Conservation (phyloP, 2,329 filamentous ascomycete species). For the Fusarium transvaalense region DNA sequence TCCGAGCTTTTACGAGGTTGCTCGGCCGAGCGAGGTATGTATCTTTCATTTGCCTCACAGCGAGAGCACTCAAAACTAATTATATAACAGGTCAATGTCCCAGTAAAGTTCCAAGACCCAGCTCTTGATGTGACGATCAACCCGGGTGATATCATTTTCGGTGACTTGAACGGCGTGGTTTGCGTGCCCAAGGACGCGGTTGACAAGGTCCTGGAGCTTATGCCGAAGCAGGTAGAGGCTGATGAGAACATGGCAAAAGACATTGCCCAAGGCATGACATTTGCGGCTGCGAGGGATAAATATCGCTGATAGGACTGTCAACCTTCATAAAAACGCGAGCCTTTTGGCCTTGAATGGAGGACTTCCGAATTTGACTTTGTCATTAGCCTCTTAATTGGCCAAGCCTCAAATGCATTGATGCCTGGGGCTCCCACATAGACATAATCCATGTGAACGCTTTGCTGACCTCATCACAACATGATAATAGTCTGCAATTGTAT, state of each 20-base stretch:
- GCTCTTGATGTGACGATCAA: background rate
- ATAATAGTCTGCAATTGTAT: no score
- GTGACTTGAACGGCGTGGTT: conserved; percentile 22
- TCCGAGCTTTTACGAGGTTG: conserved; percentile 10
- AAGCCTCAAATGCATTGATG: no score
- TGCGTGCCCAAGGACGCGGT: conserved; percentile 18
- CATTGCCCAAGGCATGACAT: conserved; percentile 1
- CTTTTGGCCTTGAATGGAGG: no score
- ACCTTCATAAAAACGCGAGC: no score
- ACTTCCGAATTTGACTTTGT: no score
- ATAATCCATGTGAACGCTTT: no score
- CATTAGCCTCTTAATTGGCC: no score
- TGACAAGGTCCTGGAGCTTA: conserved; percentile 9
- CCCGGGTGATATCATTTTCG: conserved; percentile 17
- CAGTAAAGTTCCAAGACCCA: conserved; percentile 22
- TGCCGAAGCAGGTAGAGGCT: conserved; percentile 14
- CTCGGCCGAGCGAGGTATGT: conserved; percentile 10
- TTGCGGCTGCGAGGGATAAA: background rate
- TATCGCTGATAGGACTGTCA: background rate
- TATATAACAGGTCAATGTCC: conserved; percentile 1
- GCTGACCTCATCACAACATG: no score
- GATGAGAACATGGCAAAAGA: conserved; percentile 27
- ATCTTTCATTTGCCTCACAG: accelerated
- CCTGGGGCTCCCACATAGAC: no score
- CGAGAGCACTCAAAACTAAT: accelerated